Evolutionary conservation across 345 rosid species (phyloP), one percentile per base, ranked within the genome.

Genomic region (Ceriops zippeliana): DNA sequence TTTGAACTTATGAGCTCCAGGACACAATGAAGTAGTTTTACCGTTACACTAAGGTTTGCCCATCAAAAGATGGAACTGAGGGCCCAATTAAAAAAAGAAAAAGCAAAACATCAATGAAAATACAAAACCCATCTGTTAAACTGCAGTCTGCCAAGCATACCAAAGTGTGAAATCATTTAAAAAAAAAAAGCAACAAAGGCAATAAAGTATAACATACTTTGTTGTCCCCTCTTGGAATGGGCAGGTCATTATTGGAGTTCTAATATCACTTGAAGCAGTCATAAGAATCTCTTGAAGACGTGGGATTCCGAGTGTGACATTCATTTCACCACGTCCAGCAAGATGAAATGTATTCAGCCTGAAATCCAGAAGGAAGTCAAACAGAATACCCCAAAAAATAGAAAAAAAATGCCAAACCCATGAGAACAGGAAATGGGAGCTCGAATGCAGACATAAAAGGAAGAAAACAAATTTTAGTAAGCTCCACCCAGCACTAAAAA

Each of bases 301-400:
- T 20, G 98, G 99, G 54, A 91, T 90, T 61, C 99, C 98, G 60
- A 95, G 96, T 27, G 98, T 91, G 67, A 95, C 99, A 80, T 95
- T 91, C 97, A 90, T 90, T 83, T 91, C 99, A 80, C 99, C 99
- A 73, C 99, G 83, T 52, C 99, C 99, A 71, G 99, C 99, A 75
- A 91, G 96, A 88, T 95, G 99, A 84, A 95, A 95, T 70, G 99
- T 95, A 73, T 95, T 91, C 79, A 95, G 72, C 80, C 99, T 95
- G 87, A 61, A 75, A 66, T 59, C 28, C 62, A 66, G 7, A 63
- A 58, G 27, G 35, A 37, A 51, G 35, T 27, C 38, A 70, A 38
- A 47, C 68, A 37, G 21, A 65, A 46, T 42, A 15, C 49, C 49
- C 5, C 8, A 17, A 20, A 26, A 11, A 30, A 15, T 24, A 72